Conservation (phyloP, 768 basidiomycete genomes). For the Lactarius quietus region DNA sequence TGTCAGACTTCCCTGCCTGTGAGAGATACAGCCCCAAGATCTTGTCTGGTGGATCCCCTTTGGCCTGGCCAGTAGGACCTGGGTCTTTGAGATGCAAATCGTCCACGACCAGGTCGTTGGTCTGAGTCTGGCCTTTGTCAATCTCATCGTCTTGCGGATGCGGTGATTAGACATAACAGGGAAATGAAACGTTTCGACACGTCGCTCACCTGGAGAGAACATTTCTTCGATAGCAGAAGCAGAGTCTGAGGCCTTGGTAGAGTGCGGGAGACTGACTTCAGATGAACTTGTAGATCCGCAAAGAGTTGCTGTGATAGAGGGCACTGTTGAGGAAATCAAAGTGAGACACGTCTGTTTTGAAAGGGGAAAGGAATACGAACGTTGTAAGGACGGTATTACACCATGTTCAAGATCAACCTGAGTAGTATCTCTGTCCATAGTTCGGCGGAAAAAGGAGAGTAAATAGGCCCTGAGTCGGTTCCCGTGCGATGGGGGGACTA, state of each 20-base stretch:
- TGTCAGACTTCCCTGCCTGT: neutral
- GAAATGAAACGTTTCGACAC: neutral
- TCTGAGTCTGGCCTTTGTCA: neutral
- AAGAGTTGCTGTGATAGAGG: neutral
- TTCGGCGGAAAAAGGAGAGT: neutral
- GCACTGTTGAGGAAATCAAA: neutral
- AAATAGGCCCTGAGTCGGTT: neutral
- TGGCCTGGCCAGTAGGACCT: neutral
- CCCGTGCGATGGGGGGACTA: neutral
- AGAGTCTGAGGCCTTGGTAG: neutral
- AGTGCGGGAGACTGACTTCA: neutral
- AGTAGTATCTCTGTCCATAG: neutral
- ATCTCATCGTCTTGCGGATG: neutral
- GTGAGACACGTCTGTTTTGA: neutral
- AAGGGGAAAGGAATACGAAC: neutral
- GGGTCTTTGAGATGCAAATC: neutral
- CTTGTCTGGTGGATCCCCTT: slow-evolving; percentile 15
- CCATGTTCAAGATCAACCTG: slow-evolving; percentile 11
- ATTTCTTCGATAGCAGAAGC: slow-evolving; percentile 5
- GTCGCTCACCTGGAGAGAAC: neutral
- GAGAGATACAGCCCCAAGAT: slow-evolving; percentile 22
- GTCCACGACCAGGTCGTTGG: neutral
- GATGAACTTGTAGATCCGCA: neutral
- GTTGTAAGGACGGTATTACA: neutral
- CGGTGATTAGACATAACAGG: neutral